phyloP scores from a whole-genome alignment of 2,329 filamentous ascomycete genomes.

The Epichloe festucae region DNA sequence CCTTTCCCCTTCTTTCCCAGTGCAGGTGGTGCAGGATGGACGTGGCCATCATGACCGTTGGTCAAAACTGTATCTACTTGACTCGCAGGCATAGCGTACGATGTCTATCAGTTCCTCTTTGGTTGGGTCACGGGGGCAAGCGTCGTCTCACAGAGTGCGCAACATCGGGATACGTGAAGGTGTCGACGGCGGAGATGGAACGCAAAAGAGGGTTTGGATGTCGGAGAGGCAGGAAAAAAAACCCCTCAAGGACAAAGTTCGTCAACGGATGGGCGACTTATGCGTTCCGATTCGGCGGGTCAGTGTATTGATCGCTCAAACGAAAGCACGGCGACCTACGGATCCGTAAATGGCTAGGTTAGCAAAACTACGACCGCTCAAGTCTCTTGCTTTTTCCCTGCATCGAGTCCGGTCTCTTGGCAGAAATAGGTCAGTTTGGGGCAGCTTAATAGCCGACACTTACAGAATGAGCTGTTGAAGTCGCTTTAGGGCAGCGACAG shows the following conservation, averaged over 20 bases:
- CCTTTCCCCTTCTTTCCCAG: constrained; percentile 63
- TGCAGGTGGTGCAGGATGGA: constrained; percentile 28
- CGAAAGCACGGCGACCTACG: background rate
- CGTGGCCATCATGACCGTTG: constrained; percentile 29
- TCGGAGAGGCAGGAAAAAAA: background rate
- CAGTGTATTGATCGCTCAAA: background rate
- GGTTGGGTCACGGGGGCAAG: constrained; percentile 4
- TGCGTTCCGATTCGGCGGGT: background rate
- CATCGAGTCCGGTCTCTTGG: background rate
- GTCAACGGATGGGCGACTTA: background rate
- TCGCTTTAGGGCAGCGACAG: background rate
- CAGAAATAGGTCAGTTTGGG: background rate
- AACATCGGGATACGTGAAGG: background rate
- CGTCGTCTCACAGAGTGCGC: constrained; percentile 7
- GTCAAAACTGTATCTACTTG: constrained; percentile 28
- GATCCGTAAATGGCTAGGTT: constrained; percentile 1
- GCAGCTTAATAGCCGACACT: background rate
- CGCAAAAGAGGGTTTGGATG: background rate
- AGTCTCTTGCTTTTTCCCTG: background rate
- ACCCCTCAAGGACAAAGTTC: background rate
- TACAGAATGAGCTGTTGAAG: background rate
- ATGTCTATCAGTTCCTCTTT: constrained; percentile 8
- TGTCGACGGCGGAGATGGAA: background rate
- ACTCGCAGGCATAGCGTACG: constrained; percentile 25
- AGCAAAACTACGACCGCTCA: constrained; percentile 2